A percentile compares a stretch with the other conserved stretches of the same genome.
These are phyloP conservation scores for Chalciporus pseudorubinellus DNA, from an alignment of 768 basidiomycete genomes.

Conservation along the genomic window DNA sequence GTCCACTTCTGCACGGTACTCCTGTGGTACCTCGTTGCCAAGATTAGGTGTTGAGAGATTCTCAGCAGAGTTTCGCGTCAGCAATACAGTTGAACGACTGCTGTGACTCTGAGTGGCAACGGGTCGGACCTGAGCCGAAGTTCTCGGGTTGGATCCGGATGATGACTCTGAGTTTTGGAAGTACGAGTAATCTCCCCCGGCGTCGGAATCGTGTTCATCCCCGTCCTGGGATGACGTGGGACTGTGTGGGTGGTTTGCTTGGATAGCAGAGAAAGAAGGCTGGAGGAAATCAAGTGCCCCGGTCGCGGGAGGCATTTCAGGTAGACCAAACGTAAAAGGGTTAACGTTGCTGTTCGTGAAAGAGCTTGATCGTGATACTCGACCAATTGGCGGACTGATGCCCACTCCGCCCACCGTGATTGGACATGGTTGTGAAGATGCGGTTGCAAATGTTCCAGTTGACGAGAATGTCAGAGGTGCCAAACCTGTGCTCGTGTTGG, in stretches of 20 bases:
- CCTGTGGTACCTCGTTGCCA: constrained; percentile 70
- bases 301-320: constrained; percentile 24
- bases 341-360: constrained; percentile 45
- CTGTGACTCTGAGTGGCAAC: constrained; percentile 17
- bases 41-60: constrained; percentile 32
- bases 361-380: constrained; percentile 59
- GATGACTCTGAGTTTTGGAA: constrained; percentile 33
- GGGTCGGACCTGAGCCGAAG: constrained; percentile 24
- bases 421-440: constrained; percentile 27
- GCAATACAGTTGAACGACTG: constrained; percentile 10
- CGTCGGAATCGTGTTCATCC: constrained; percentile 50
- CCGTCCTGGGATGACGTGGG: constrained; percentile 47
- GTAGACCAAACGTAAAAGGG: constrained; percentile 38
- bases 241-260: constrained; percentile 16
- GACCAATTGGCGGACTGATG: constrained; percentile 42
- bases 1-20: constrained; percentile 81
- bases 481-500: constrained; percentile 29
- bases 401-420: constrained; percentile 20
- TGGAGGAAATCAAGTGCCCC: constrained; percentile 33
- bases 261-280: constrained; percentile 10
- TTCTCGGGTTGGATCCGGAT: constrained; percentile 22
- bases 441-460: constrained; percentile 29
- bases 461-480: constrained; percentile 30
- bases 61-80: constrained; percentile 24
- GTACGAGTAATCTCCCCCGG: constrained; percentile 27